phyloP scores from a whole-genome alignment of 2,329 filamentous ascomycete genomes.

The Aurifilum marmelostoma region DNA sequence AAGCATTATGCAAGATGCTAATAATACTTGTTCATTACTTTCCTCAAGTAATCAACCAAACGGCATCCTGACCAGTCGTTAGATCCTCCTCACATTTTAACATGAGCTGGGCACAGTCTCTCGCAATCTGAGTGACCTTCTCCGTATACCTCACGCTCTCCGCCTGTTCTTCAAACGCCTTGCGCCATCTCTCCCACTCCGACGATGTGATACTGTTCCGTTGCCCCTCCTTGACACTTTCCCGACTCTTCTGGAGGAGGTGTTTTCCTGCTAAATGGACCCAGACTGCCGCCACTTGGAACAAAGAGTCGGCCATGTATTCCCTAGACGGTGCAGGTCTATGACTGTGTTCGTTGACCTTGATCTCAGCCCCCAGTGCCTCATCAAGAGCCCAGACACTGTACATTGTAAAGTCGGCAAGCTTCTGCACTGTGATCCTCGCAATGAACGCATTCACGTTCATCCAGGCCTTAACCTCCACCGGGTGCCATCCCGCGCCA shows the following conservation, averaged over 20 bases:
- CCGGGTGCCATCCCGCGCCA: conserved; percentile 28
- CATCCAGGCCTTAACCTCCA: conserved; percentile 28
- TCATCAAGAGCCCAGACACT: conserved; percentile 13
- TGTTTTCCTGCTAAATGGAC: conserved; percentile 4
- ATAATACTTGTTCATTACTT: too few relatives aligned
- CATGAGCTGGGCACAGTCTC: conserved; percentile 7
- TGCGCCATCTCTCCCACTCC: conserved; percentile 10
- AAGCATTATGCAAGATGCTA: too few relatives aligned
- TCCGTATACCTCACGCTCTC: neutral
- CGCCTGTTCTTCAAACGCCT: conserved; percentile 16
- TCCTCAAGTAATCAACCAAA: neutral
- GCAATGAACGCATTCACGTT: conserved; percentile 32
- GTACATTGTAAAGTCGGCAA: conserved; percentile 3
- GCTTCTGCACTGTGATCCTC: conserved; percentile 18
- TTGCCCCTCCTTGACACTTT: neutral
- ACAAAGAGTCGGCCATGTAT: conserved; percentile 14
- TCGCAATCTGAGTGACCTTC: neutral
- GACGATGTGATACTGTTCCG: neutral
- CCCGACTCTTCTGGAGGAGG: neutral
- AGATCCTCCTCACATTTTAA: neutral
- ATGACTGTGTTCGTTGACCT: neutral
- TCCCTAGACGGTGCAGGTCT: neutral
- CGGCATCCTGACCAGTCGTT: neutral
- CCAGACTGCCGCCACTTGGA: conserved; percentile 17
- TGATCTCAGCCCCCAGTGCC: neutral